Evolutionary conservation across 78 protist genomes (phyloP).

Genomic region (Cavenderia fasciculata): DNA sequence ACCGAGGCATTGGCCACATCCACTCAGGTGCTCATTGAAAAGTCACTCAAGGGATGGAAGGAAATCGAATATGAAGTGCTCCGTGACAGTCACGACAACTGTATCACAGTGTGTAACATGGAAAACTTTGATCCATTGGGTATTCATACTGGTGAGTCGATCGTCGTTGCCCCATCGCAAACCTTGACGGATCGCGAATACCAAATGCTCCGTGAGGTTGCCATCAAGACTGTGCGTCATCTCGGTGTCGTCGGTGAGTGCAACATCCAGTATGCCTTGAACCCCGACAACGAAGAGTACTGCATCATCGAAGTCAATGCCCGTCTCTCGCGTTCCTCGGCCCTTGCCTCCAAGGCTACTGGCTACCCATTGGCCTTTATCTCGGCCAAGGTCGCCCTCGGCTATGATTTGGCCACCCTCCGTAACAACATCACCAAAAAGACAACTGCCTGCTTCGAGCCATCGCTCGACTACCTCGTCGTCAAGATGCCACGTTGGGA

Average conservation of each 20-base stretch:
- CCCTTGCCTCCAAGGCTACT: conserved; percentile 98
- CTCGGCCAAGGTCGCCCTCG: conserved; percentile 97
- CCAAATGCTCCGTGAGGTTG: conserved; percentile 94
- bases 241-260: conserved; percentile 98
- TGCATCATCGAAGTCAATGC: conserved; percentile 97
- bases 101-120: conserved; percentile 99
- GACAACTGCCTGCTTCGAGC: conserved; percentile 98
- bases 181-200: conserved; percentile 96
- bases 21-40: conserved; percentile 94
- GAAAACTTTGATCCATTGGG: conserved; percentile 99
- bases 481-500: conserved; percentile 95
- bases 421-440: conserved; percentile 91
- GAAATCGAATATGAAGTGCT: conserved; percentile 99
- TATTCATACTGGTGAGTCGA: conserved; percentile 99
- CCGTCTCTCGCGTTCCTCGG: conserved; percentile 95
- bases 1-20: conserved; percentile 87
- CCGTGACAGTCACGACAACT: conserved; percentile 96
- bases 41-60: conserved; percentile 97
- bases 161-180: conserved; percentile 99
- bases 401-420: conserved; percentile 78
- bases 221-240: conserved; percentile 95
- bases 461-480: conserved; percentile 96
- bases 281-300: conserved; percentile 93
- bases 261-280: conserved; percentile 97
- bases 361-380: conserved; percentile 98